Conservation (phyloP, 2,329 filamentous ascomycete species). For the Beauveria rudraprayagi region DNA sequence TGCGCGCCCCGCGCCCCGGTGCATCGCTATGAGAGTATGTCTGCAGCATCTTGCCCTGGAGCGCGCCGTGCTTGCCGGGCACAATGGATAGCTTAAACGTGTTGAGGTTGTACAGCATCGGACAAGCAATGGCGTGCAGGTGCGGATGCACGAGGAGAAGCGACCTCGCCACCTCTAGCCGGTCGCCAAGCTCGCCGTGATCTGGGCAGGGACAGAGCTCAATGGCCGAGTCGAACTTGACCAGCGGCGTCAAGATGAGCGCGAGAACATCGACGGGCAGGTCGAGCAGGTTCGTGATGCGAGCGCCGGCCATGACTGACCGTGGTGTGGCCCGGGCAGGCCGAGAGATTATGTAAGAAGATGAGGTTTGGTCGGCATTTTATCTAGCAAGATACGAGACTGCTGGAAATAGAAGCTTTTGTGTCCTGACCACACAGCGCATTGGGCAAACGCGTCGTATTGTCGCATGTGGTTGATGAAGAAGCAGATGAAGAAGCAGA, state of each 20-base stretch:
- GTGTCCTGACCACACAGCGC: not conserved
- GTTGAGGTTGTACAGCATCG: constrained; percentile 25
- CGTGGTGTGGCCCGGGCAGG: not conserved
- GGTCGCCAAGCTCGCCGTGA: not conserved
- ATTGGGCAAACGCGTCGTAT: not conserved
- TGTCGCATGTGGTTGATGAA: not conserved
- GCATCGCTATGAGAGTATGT: not conserved
- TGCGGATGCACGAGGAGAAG: constrained; percentile 26
- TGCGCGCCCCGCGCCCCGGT: not conserved
- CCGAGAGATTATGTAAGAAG: too few species aligned
- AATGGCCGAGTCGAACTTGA: constrained; percentile 19
- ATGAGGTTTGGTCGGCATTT: not conserved
- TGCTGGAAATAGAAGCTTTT: not conserved
- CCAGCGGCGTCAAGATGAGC: constrained; percentile 23
- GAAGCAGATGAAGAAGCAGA: not conserved
- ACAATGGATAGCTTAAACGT: constrained; percentile 23
- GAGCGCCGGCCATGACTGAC: not conserved
- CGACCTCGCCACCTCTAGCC: constrained; percentile 19
- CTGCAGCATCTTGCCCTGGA: constrained; percentile 20
- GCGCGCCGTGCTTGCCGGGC: constrained; percentile 19
- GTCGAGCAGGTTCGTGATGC: constrained; percentile 23
- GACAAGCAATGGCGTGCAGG: constrained; percentile 24
- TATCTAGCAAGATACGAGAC: not conserved
- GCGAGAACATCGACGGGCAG: constrained; percentile 26
- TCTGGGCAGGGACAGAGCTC: constrained; percentile 23